These are phyloP conservation scores for Tetrahymena thermophila DNA, from an alignment of 73 alveolate genomes.

Conservation along the genomic window DNA sequence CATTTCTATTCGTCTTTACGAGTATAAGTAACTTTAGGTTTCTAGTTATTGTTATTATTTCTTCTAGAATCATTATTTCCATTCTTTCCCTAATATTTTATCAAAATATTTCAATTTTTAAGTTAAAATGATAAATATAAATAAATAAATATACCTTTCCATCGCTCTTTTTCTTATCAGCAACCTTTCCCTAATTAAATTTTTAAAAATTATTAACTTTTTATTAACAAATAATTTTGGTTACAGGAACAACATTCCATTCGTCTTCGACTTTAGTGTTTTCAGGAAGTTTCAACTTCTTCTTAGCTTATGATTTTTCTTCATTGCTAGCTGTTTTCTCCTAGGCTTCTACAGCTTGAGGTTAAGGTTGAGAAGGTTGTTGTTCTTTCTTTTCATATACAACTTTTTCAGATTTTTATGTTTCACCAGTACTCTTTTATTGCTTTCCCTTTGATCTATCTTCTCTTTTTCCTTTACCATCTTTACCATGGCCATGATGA, in stretches of 20 bases:
- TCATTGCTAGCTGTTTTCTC: not conserved
- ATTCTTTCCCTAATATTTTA: not conserved
- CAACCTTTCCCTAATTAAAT: not conserved
- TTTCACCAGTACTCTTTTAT: not conserved
- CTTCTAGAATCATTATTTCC: not conserved
- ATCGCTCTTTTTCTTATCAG: not conserved
- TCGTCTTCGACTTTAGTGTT: not conserved
- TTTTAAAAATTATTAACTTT: not conserved
- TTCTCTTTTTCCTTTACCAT: not conserved
- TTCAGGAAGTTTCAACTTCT: not conserved
- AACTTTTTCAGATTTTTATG: not conserved
- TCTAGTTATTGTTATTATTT: not conserved
- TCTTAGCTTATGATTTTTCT: not conserved
- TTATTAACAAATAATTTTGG: not conserved
- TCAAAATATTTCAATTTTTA: not conserved
- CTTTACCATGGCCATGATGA: too few species aligned
- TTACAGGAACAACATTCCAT: not conserved
- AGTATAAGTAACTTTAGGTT: not conserved
- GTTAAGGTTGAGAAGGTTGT: not conserved
- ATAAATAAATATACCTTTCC: not conserved
- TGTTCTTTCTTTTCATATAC: not conserved
- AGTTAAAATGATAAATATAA: too few species aligned
- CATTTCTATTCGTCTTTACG: not conserved
- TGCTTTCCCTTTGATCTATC: not conserved
- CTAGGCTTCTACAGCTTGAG: not conserved